Evolutionary conservation across 176 grass and related monocot species (phyloP), one percentile per base, ranked within the genome.

Genomic region (Phoenix dactylifera): DNA sequence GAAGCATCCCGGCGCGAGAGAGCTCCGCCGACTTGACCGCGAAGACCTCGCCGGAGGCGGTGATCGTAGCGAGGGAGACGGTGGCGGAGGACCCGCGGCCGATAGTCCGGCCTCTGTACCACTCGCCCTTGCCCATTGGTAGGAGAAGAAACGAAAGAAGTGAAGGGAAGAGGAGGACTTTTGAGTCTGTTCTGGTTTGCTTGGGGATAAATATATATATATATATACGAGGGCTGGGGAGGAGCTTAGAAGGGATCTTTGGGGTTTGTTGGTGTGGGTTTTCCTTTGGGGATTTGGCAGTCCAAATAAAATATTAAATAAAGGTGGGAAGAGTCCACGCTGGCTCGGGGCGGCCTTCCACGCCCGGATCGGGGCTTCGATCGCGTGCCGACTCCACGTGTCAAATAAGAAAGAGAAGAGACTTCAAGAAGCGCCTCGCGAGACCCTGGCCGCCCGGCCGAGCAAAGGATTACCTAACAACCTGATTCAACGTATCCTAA

Each of bases 51-150:
- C 89, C 85, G 0, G 85, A 80, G 4, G 50, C 22, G 0, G 0
- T 52, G 48, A 74, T 74, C 23, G 73, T 65, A 5, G 82, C 89
- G 15, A 95, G 70, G 4, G 64, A 78, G 2, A 95, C 89, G 24
- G 64, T 72, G 54, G 89, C 85, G 18, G 75, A 89, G 25, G 89
- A 75, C 60, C 89, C 89, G 23, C 68, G 76, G 15, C 89, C 89
- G 0, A 95, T 55, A 12, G 55, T 65, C 4, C 60, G 78, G 22
- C 87, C 72, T 22, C 54, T 20, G 51, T 18, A 61, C 89, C 82
- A 89, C 68, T 77, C 74, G 0, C 23, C 55, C 52, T 63, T 50
- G 2, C 2, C 24, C 72, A 71, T 71, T 82, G 16, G 16, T 26
- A 5, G 57, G 16, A 24, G 24, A 6, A 16, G 57, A 59, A 26